Evolutionary conservation across 176 grass and related monocot genomes (phyloP).

Genomic region (Tillandsia fasciculata): DNA sequence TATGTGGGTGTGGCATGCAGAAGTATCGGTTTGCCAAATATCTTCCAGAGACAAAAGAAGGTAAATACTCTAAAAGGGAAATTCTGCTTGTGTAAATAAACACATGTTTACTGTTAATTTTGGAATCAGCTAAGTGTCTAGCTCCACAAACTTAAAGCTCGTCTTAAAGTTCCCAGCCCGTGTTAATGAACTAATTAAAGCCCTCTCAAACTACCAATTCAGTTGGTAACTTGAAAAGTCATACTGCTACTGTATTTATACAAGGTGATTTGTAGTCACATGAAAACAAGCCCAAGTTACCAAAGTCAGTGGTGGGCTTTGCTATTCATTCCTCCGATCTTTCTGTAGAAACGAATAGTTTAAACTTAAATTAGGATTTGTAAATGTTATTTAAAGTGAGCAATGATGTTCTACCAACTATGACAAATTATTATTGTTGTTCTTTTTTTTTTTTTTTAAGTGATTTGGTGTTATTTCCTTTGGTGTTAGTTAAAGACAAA

Average conservation of each 20-base stretch:
- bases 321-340: too few species aligned
- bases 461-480: too few species aligned
- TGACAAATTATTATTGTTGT: too few species aligned
- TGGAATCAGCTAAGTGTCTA: not conserved
- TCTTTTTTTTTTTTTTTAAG: too few species aligned
- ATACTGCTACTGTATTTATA: not conserved
- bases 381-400: too few species aligned
- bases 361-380: too few species aligned
- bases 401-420: too few species aligned
- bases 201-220: not conserved
- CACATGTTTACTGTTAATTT: not conserved
- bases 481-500: too few species aligned
- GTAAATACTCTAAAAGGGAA: slow-evolving; percentile 20
- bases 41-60: slow-evolving; percentile 72
- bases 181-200: not conserved
- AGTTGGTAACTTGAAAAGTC: not conserved
- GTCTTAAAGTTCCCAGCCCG: not conserved
- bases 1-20: slow-evolving; percentile 28
- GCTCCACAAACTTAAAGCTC: not conserved
- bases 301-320: not conserved
- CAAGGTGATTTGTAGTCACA: not conserved
- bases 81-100: not conserved
- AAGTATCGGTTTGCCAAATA: slow-evolving; percentile 63
- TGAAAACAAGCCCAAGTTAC: not conserved
- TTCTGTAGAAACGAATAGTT: too few species aligned